Base-by-base conservation (phyloP, 371 early-diverging fungal species). In the Actinomucor elegans region DNA sequence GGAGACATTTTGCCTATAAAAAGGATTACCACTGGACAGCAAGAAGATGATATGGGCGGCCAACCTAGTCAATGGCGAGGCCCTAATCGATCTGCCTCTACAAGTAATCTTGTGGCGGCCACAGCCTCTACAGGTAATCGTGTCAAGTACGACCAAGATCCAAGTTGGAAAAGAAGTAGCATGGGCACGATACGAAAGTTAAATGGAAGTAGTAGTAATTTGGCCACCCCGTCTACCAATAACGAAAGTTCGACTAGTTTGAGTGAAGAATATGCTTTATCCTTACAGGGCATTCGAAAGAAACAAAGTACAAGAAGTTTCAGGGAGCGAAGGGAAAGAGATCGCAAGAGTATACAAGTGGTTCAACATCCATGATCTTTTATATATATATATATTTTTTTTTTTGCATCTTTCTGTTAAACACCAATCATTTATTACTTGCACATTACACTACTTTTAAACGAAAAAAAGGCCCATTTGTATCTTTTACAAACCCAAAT, bases 301-400 rank as follows among this genome's bases (percentile, higher is more conserved):
- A 77, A 77, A 34, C 77, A 77, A 26, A 73, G 73, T 24, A 77
- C 73, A 34, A 64, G 55, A 23, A 77, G 73, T 26, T 77, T 77
- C 48, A 59, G 65, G 11, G 77, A 77, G 55, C 61, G 77, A 28
- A 65, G 77, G 23, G 77, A 77, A 46, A 64, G 77, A 12, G 77
- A 77, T 49, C 54, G 77, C 31, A 71, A 70, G 33, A 77, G 67
- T 32, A 61, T 75, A 2, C 57, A 56, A 43, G 35, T 23, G 0
- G 21, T 43, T 11, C 49, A 47, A 18, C 34, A 32, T 31, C 28
- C 26, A 49, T 27, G 34, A 26, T 15, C 14, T 42, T n/a, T 41
- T 23, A 14, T 14, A 40, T 20, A 17, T 17, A 38, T 38, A 38
- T n/a, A 21, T 38, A 41, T 42, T 26, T 27, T 15, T 17, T 34